These are phyloP conservation scores for Pleurozium schreberi DNA, from an alignment of 225 moss, liverwort and hornwort genomes.

Conservation along the genomic window DNA sequence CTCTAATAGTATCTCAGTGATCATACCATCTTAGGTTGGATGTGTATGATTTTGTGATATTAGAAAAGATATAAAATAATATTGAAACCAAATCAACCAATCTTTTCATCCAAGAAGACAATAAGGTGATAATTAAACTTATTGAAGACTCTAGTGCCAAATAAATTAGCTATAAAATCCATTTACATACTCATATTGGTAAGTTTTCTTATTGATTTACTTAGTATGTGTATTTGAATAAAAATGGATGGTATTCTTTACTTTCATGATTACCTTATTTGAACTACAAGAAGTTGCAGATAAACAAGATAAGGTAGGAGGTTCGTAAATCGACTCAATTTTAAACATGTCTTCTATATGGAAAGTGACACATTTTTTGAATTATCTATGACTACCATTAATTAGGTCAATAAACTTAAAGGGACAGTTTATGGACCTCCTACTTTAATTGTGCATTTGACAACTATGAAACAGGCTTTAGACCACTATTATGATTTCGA, in stretches of 20 bases:
- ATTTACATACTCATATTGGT: no score
- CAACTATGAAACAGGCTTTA: not conserved
- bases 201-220: no score
- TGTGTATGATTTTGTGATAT: not conserved
- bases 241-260: no score
- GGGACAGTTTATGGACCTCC: no score
- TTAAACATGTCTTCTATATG: not conserved
- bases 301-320: not conserved
- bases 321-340: accelerated
- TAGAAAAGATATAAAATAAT: not conserved
- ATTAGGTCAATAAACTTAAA: no score
- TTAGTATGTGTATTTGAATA: no score
- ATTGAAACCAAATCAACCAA: not conserved
- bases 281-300: not conserved
- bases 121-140: not conserved
- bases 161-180: no score
- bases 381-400: no score
- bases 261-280: not conserved
- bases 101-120: not conserved
- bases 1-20: not conserved
- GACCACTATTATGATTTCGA: accelerated
- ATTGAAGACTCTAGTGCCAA: not conserved
- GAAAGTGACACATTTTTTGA: no score
- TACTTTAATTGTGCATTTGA: not conserved
- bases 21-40: not conserved